A percentile compares a stretch with the other conserved stretches of the same genome.
phyloP scores from a whole-genome alignment of 2,329 filamentous ascomycete species.

The Byssochlamys sp. region DNA sequence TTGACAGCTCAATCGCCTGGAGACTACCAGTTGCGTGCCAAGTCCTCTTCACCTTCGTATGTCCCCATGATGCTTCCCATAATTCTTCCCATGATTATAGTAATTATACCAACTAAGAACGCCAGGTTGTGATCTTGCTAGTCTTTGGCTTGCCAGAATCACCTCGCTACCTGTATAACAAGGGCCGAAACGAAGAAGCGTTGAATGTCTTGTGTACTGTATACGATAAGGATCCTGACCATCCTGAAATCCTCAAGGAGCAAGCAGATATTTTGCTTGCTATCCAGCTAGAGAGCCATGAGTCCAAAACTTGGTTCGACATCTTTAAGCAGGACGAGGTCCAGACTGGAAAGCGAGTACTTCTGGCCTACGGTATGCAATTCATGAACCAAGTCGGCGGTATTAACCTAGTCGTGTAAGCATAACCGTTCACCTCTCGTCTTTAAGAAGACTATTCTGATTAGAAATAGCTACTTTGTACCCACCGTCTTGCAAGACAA shows the following conservation, averaged over 20 bases:
- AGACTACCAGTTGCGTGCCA: neutral
- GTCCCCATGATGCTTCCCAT: neutral
- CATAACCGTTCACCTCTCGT: neutral
- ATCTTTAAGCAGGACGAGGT: constrained; percentile 37
- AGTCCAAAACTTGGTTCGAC: constrained; percentile 27
- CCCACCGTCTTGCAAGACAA: constrained; percentile 36
- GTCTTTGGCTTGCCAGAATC: constrained; percentile 6
- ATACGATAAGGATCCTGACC: constrained; percentile 1
- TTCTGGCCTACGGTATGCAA: constrained; percentile 41
- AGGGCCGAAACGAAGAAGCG: constrained; percentile 6
- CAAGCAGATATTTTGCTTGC: constrained; percentile 2
- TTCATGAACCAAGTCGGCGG: constrained; percentile 44
- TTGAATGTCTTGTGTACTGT: constrained; percentile 1
- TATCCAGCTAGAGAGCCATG: constrained; percentile 3
- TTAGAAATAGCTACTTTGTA: constrained; percentile 1
- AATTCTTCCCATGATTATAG: no score
- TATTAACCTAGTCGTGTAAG: constrained; percentile 40
- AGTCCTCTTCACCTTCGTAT: neutral
- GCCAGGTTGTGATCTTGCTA: constrained; percentile 1
- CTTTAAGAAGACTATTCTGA: neutral
- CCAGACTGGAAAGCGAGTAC: constrained; percentile 35
- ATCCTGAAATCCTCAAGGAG: constrained; percentile 5
- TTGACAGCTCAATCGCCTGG: neutral
- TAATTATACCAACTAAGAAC: neutral
- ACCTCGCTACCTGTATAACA: constrained; percentile 7